A percentile compares a stretch with the other conserved stretches of the same genome.
These are phyloP conservation scores for Colletotrichum agaves DNA, from an alignment of 2,329 filamentous ascomycete genomes.

Conservation along the genomic window DNA sequence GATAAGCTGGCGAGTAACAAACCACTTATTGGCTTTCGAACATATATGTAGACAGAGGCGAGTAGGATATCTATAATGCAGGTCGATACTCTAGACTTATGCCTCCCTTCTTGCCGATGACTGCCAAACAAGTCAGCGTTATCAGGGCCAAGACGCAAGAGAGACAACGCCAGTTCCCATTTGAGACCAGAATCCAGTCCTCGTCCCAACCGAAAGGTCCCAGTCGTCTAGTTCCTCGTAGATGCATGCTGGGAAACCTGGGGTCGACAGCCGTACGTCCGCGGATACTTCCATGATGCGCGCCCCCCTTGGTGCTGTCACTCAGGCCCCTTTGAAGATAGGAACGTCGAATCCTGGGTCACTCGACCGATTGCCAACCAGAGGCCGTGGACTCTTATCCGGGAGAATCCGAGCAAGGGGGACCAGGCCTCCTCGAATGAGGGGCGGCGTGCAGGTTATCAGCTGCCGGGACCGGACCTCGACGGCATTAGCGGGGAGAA, in stretches of 20 bases:
- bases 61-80: neutral
- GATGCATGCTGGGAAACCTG: conserved; percentile 17
- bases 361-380: conserved; percentile 2
- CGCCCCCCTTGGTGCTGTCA: neutral
- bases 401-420: conserved; percentile 22
- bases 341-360: neutral
- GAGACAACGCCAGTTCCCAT: neutral
- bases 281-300: conserved; percentile 10
- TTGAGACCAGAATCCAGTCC: neutral
- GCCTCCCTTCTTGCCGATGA: neutral
- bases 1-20: no score
- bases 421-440: neutral
- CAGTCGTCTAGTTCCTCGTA: neutral
- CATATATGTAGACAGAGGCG: no score
- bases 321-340: conserved; percentile 4
- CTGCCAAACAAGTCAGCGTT: neutral
- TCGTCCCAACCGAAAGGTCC: neutral
- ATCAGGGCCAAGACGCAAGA: neutral
- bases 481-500: conserved; percentile 5
- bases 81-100: neutral
- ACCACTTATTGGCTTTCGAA: no score
- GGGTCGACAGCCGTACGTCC: neutral
- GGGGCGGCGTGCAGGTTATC: conserved; percentile 18
- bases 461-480: conserved; percentile 20
- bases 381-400: conserved; percentile 10